Evolutionary conservation across 2,329 filamentous ascomycete genomes (phyloP).

Genomic region (Sporothrix dimorphospora): DNA sequence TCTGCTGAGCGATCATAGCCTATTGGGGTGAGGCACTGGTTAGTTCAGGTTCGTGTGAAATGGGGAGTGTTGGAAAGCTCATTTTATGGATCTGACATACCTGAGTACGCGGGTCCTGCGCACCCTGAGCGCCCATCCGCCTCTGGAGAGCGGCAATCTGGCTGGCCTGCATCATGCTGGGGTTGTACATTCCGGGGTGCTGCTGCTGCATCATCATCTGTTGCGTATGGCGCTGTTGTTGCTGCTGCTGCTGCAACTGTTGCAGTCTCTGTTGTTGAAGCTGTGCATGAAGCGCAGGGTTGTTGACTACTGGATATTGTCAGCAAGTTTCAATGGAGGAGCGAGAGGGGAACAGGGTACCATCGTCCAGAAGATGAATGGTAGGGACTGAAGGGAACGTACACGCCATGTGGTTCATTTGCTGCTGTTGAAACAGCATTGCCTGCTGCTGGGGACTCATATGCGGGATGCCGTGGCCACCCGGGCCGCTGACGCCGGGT

Average conservation of each 20-base stretch:
- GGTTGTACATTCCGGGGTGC: slow-evolving; percentile 53
- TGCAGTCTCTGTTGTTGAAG: slow-evolving; percentile 57
- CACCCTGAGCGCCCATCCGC: slow-evolving; percentile 36
- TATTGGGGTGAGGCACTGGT: slow-evolving; percentile 35
- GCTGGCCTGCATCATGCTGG: slow-evolving; percentile 57
- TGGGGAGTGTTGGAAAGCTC: not conserved
- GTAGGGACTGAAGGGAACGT: slow-evolving; percentile 33
- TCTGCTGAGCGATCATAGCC: slow-evolving; percentile 52
- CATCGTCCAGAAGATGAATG: not conserved
- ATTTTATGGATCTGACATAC: slow-evolving; percentile 30
- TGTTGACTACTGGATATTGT: slow-evolving; percentile 36
- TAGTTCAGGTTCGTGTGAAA: not conserved
- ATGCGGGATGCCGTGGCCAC: slow-evolving; percentile 72
- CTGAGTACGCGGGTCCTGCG: slow-evolving; percentile 32
- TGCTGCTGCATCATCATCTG: slow-evolving; percentile 61
- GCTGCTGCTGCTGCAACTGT: slow-evolving; percentile 58
- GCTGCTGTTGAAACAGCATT: slow-evolving; percentile 60
- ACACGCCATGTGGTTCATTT: slow-evolving; percentile 47
- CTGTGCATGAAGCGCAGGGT: slow-evolving; percentile 44
- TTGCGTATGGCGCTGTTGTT: slow-evolving; percentile 56
- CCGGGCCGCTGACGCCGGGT: slow-evolving; percentile 61
- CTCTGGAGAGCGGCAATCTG: slow-evolving; percentile 45
- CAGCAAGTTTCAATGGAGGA: not conserved
- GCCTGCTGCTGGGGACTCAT: slow-evolving; percentile 63
- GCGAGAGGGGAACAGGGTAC: not conserved